Evolutionary conservation across 164 flowering plant species (phyloP), one percentile per base, ranked within the genome.

Genomic region (Protea cynaroides): DNA sequence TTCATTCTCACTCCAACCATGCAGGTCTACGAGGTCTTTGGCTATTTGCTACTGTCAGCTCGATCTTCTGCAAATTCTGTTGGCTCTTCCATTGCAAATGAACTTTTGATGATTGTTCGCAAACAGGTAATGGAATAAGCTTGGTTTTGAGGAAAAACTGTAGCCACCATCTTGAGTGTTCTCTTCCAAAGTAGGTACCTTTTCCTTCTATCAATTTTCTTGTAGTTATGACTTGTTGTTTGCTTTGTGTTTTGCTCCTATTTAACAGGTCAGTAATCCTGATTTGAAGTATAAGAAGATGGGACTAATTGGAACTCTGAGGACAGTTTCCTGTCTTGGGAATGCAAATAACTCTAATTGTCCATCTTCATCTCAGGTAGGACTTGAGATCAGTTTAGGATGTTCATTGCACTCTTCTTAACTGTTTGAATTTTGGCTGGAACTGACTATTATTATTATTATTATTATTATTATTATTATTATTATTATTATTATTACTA

Each of bases 21-120:
- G 72, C 83, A 88, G 97, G 95, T 88, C 61, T 91, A 86, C 74
- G 91, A 84, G 67, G 75, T 85, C 63, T 88, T 91, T 74, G 75
- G 89, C 74, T 76, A 52, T 56, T 79, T 91, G 71, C 86, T 93
- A 64, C 64, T 84, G 56, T 75, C 78, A 12, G 82, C 84, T 55
- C 81, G 76, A 56, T 69, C 79, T 19, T 70, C 67, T 71, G 62
- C 66, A 47, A 76, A 80, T 70, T 78, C 78, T 19, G 69, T 65
- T 69, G 80, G 86, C 44, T 81, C 81, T 67, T 82, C 88, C 46
- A 75, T 84, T 64, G 83, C 85, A 62, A 87, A 86, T 77, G 97
- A 91, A 72, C 86, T 91, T 72, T 67, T 88, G 65, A 83, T 91
- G 87, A 82, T 91, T 44, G 70, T 91, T 23, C 65, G 88, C 50